Percentiles rank a stretch among this genome's conserved stretches.
Evolutionary conservation across 2,329 filamentous ascomycete species (phyloP).

Genomic region (Lecanicillium sp.): DNA sequence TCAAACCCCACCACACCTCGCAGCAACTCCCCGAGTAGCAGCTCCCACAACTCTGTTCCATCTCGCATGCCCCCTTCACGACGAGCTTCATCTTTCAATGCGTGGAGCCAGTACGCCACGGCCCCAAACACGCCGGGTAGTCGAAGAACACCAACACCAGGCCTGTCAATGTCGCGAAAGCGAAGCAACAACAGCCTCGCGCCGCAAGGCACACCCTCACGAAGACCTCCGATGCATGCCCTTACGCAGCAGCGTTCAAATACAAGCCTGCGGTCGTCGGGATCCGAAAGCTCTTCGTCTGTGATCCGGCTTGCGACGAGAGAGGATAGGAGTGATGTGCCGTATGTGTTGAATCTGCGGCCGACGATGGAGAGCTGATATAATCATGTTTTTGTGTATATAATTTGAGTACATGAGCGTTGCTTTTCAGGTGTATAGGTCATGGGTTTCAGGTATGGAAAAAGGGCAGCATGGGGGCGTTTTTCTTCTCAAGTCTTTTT

Average conservation of each 20-base stretch:
- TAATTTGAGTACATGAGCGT: conserved; percentile 1
- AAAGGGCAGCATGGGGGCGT: too few species aligned
- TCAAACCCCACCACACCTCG: conserved; percentile 32
- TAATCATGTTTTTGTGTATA: background rate
- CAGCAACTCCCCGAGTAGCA: conserved; percentile 12
- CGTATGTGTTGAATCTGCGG: conserved; percentile 28
- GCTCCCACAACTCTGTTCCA: too few species aligned
- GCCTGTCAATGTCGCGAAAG: conserved; percentile 23
- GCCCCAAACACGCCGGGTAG: conserved; percentile 46
- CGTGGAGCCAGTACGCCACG: conserved; percentile 38
- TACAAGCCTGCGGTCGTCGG: conserved; percentile 29
- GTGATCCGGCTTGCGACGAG: conserved; percentile 40
- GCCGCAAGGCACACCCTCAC: conserved; percentile 1
- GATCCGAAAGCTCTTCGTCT: conserved; percentile 29
- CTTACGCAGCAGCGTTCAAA: conserved; percentile 28
- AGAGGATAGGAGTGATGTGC: conserved; percentile 22
- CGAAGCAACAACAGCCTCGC: conserved; percentile 32
- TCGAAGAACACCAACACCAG: conserved; percentile 19
- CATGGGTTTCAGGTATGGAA: too few species aligned
- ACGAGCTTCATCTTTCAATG: conserved; percentile 34
- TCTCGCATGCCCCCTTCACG: conserved; percentile 16
- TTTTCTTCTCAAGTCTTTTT: too few species aligned
- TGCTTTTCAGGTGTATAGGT: background rate
- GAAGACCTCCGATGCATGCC: conserved; percentile 29
- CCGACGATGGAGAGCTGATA: conserved; percentile 18